Conservation (phyloP, 2,329 filamentous ascomycete genomes). For the Metarhizium sp. region DNA sequence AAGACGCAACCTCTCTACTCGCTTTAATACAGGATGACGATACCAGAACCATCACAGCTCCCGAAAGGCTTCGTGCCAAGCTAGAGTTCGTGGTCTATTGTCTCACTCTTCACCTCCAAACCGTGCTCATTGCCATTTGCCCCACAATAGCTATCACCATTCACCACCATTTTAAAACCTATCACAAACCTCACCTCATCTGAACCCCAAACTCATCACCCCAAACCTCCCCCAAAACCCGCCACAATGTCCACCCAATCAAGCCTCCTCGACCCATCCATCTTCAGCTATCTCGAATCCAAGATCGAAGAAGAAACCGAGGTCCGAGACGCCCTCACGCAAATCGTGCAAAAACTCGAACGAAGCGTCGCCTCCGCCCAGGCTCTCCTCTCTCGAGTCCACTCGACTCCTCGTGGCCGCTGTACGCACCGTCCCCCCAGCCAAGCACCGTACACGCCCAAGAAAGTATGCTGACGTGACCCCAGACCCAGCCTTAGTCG, state of each 20-base stretch:
- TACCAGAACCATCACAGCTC: no score
- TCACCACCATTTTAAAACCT: slow-evolving; percentile 1
- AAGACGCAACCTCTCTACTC: no score
- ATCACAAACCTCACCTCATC: slow-evolving; percentile 4
- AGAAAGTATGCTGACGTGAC: slow-evolving; percentile 2
- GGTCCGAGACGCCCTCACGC: slow-evolving; percentile 73
- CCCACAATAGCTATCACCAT: no score
- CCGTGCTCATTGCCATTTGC: no score
- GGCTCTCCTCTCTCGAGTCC: slow-evolving; percentile 77
- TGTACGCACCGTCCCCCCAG: slow-evolving; percentile 25
- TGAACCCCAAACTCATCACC: not conserved
- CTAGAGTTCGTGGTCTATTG: no score
- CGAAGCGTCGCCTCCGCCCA: slow-evolving; percentile 74
- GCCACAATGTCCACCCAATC: slow-evolving; percentile 23
- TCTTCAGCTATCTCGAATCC: slow-evolving; percentile 79
- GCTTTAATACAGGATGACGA: no score
- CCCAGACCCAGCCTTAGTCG: slow-evolving; percentile 55
- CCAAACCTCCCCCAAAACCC: not conserved
- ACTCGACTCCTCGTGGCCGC: slow-evolving; percentile 65
- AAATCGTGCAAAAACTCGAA: slow-evolving; percentile 74
- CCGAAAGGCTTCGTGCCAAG: no score
- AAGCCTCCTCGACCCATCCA: slow-evolving; percentile 56
- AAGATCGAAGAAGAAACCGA: slow-evolving; percentile 83
- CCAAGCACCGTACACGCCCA: not conserved
- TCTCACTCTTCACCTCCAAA: no score